phyloP scores from a whole-genome alignment of 805 yeast species.

The Candida sithepensis region DNA sequence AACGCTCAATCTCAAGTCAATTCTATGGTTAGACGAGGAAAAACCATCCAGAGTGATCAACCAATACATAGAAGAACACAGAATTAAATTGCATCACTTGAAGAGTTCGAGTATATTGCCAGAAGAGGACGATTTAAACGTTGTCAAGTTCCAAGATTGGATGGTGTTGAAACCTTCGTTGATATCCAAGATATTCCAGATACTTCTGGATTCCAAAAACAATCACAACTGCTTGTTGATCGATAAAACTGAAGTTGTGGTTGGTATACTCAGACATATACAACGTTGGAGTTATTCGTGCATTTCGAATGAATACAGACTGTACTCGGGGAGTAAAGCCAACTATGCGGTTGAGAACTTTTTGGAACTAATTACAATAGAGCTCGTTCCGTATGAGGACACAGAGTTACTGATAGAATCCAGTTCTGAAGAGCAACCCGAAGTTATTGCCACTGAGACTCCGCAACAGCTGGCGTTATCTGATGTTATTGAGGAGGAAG shows the following conservation, averaged over 20 bases:
- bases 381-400: slow-evolving; percentile 41
- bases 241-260: slow-evolving; percentile 74
- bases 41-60: slow-evolving; percentile 72
- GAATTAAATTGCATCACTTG: slow-evolving; percentile 47
- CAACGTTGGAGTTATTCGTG: slow-evolving; percentile 89
- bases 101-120: slow-evolving; percentile 25
- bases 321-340: slow-evolving; percentile 63
- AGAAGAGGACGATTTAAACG: slow-evolving; percentile 24
- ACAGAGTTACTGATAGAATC: not conserved
- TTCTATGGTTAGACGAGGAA: slow-evolving; percentile 79
- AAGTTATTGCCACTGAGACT: too few relatives aligned
- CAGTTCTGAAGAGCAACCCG: not conserved
- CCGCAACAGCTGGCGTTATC: too few relatives aligned
- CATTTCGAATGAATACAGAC: slow-evolving; percentile 78
- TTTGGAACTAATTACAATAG: slow-evolving; percentile 66
- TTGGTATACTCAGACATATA: slow-evolving; percentile 76
- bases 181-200: slow-evolving; percentile 61
- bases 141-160: slow-evolving; percentile 46
- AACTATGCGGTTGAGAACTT: slow-evolving; percentile 81
- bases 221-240: slow-evolving; percentile 70
- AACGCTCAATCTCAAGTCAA: slow-evolving; percentile 63
- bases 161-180: slow-evolving; percentile 69
- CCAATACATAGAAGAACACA: slow-evolving; percentile 56
- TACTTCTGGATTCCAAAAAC: slow-evolving; percentile 53
- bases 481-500: slow-evolving; percentile 1